Base-by-base conservation (phyloP, 495 filamentous ascomycete genomes). In the Tetracladium setigerum region DNA sequence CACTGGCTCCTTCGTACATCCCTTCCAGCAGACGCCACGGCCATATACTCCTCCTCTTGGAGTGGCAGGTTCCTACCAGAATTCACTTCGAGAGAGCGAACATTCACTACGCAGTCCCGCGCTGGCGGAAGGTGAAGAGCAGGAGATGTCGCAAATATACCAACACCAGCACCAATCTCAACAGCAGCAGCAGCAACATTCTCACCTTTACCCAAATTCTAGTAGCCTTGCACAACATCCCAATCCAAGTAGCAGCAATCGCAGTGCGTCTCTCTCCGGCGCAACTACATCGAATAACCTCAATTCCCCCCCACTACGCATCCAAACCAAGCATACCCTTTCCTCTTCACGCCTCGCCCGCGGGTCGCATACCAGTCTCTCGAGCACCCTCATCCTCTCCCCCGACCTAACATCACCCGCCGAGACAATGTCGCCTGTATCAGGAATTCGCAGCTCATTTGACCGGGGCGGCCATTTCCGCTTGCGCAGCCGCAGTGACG, bases 11-110 rank as follows among this genome's bases (percentile, higher is more conserved):
- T 79, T 79, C 51, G 64, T 76, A 15, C 75, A 79, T 56, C 74
- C 75, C 13, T 79, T 77, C 54, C 72, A 75, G 47, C 75, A 79
- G 53, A 76, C 67, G 0, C 75, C 75, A 33, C 68, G 70, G n/a
- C 76, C 71, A 5, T 71, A 73, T 14, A 79, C 74, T 46, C 75
- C 75, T 32, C 75, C 74, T 43, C 50, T 67, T 24, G 46, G 37
- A 30, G 41, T 5, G 3, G 34, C 37, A 5, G 35, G 67, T 46
- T 75, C 72, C 24, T 77, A 76, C 56, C 68, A 70, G 19, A 71
- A 70, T 52, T 77, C 73, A 18, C 56, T 71, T 10, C 67, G 67
- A 31, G 59, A 57, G 44, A 60, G 69, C 36, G 69, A 71, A 44
- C 62, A 60, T 54, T 68, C 68, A 8, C 35, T 30, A 27, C 34